Base-by-base conservation (phyloP, 148 eudicot genomes). In the Simmondsia chinensis region DNA sequence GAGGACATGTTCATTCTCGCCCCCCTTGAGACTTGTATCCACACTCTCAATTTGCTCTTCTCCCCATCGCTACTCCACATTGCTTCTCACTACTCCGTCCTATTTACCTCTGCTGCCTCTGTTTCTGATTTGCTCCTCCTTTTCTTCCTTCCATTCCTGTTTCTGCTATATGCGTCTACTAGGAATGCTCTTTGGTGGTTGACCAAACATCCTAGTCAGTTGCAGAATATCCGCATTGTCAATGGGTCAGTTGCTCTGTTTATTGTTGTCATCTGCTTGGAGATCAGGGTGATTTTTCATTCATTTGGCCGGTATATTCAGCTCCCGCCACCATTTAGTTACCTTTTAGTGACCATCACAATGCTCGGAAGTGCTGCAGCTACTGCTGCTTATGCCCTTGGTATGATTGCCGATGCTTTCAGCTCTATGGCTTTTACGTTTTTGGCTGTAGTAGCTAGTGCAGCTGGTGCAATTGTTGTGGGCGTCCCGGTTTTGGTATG, bases 361-460 rank as follows among this genome's bases (percentile, higher is more conserved):
- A 76, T 91, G 97, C 85, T 91, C 44, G 97, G 97, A 6, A 94
- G 95, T 38, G 93, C 97, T 1, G 82, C 74, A 38, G 95, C 80
- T 17, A 79, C 69, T 7, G 82, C 80, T 52, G 77, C 95, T 34
- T 79, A 61, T 72, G 80, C 85, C 3, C 55, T 91, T 63, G 95
- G 94, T 40, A 68, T 84, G 80, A 56, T 85, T 52, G 67, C 71
- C 23, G 94, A 91, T 61, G 76, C 93, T 51, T 33, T 65, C 39
- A 71, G 73, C 48, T 72, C 94, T 15, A 3, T 79, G 16, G 76
- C 68, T 11, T 91, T 91, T 52, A 74, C 83, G 26, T 64, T 74
- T 47, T 60, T 85, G 73, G 83, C 93, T 34, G 75, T 77, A 7
- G 37, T 82, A 16, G 88, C 80, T 33, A 79, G 94, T 59, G 77